Base-by-base conservation (phyloP, 2,329 filamentous ascomycete genomes). In the Penicillium sp. region DNA sequence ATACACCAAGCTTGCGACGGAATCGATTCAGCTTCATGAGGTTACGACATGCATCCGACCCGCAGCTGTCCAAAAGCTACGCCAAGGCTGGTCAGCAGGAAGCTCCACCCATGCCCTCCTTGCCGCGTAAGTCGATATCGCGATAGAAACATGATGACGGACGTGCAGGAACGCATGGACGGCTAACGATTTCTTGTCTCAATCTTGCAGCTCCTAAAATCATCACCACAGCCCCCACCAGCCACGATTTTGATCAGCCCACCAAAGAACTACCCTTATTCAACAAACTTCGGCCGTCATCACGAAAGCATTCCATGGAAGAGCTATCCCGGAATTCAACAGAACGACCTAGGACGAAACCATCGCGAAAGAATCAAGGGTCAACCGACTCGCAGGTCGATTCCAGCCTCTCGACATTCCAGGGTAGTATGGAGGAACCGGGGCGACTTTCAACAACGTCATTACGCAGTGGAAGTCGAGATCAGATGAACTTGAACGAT, bases 21-120 rank as follows among this genome's bases (percentile, higher is more conserved):
- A 76, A 83, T 64, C 79, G 84, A 55, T 87, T 88, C 73, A 87
- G 82, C 68, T 75, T 96, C 75, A 80, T 96, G 77, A 88, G 89
- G 70, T 92, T 95, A 73, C 90, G 92, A 69, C 93, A 96, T 83
- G 93, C 92, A 60, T 97, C 93, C 9, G 93, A 98, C 77, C 90
- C 92, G 50, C 92, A 97, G 74, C 78, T 98, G 60, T 92, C 91
- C 11, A 80, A 87, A 72, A 88, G 89, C 52, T 92, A 88, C 72
- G 67, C 87, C 81, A 66, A 80, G 84, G 69, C 86, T 80, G 39
- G 39, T 23, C 71, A 83, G 77, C 76, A 83, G 80, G 86, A 85
- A 63, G 65, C 69, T 25, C 73, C 77, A 23, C 73, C 74, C 39
- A 68, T 79, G 21, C 76, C 76, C 54, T 62, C 70, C 35, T 62